phyloP scores from a whole-genome alignment of 352 stramenopile species.

The Phytophthora lateralis region DNA sequence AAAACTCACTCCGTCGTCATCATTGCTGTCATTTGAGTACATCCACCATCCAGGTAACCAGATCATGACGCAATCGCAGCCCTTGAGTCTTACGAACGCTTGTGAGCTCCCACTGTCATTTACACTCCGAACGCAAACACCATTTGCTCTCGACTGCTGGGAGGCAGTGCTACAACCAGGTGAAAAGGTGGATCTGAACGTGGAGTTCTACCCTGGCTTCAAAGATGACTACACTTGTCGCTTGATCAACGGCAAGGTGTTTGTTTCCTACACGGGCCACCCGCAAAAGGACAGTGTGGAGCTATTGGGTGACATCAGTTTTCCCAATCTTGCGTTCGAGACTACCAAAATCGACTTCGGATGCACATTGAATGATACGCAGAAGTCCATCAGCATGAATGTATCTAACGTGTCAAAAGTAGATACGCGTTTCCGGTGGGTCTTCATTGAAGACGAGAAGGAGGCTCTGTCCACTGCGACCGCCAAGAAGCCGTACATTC shows the following conservation, averaged over 20 bases:
- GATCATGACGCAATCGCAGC: slow-evolving; percentile 69
- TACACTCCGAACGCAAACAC: slow-evolving; percentile 87
- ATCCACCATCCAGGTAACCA: slow-evolving; percentile 76
- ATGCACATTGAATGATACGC: slow-evolving; percentile 95
- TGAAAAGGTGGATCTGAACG: slow-evolving; percentile 78
- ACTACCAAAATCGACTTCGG: slow-evolving; percentile 92
- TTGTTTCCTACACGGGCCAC: slow-evolving; percentile 87
- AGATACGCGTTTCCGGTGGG: slow-evolving; percentile 89
- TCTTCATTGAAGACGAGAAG: slow-evolving; percentile 94
- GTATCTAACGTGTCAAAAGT: slow-evolving; percentile 93
- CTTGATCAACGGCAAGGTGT: slow-evolving; percentile 84
- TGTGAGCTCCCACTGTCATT: slow-evolving; percentile 92
- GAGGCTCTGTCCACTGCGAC: slow-evolving; percentile 63
- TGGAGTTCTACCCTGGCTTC: slow-evolving; percentile 95
- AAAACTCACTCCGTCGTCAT: slow-evolving; percentile 75
- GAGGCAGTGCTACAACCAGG: slow-evolving; percentile 87
- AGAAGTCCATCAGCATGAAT: slow-evolving; percentile 84
- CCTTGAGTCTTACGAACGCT: slow-evolving; percentile 86
- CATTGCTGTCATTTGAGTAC: slow-evolving; percentile 88
- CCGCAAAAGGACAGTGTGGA: slow-evolving; percentile 91
- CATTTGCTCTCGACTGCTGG: slow-evolving; percentile 93
- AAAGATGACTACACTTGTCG: slow-evolving; percentile 92
- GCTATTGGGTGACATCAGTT: slow-evolving; percentile 92
- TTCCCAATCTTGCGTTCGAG: slow-evolving; percentile 95
- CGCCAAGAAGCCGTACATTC: slow-evolving; percentile 85